These are phyloP conservation scores for Beauveria caledonica DNA, from an alignment of 2,329 filamentous ascomycete species.

Conservation along the genomic window DNA sequence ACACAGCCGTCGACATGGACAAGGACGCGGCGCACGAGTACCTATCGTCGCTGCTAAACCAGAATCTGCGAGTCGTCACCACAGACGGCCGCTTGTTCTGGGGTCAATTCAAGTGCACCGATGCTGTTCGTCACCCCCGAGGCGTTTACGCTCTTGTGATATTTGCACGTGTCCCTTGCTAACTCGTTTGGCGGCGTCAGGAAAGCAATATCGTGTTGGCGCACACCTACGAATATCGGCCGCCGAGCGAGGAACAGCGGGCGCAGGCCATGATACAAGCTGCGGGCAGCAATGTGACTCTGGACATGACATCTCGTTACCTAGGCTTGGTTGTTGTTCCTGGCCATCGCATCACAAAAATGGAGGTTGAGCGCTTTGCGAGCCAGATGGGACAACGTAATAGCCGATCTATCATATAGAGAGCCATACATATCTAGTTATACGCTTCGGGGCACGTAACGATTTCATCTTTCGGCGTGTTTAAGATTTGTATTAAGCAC, in stretches of 20 bases:
- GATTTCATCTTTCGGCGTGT: neutral
- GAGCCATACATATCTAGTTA: neutral
- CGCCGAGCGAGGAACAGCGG: slow-evolving; percentile 48
- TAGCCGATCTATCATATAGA: slow-evolving; percentile 1
- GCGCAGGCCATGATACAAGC: slow-evolving; percentile 28
- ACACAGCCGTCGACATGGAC: slow-evolving; percentile 29
- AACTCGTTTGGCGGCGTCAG: slow-evolving; percentile 36
- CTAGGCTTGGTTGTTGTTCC: slow-evolving; percentile 87
- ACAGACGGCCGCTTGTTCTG: slow-evolving; percentile 83
- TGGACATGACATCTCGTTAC: slow-evolving; percentile 76
- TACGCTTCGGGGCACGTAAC: neutral
- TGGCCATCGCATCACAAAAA: slow-evolving; percentile 74
- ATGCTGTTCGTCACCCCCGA: slow-evolving; percentile 54
- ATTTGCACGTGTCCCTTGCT: neutral
- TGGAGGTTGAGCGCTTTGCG: slow-evolving; percentile 74
- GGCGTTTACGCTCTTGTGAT: neutral
- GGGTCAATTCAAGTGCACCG: slow-evolving; percentile 89
- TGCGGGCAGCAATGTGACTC: slow-evolving; percentile 38
- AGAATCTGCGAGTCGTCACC: slow-evolving; percentile 69
- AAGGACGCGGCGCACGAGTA: slow-evolving; percentile 47
- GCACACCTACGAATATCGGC: slow-evolving; percentile 82
- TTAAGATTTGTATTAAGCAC: slow-evolving; percentile 20
- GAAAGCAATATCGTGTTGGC: slow-evolving; percentile 83
- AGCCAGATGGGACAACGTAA: slow-evolving; percentile 37
- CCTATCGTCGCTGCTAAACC: slow-evolving; percentile 62